Conservation (phyloP, 352 stramenopile genomes). For the Phytophthora melonis region DNA sequence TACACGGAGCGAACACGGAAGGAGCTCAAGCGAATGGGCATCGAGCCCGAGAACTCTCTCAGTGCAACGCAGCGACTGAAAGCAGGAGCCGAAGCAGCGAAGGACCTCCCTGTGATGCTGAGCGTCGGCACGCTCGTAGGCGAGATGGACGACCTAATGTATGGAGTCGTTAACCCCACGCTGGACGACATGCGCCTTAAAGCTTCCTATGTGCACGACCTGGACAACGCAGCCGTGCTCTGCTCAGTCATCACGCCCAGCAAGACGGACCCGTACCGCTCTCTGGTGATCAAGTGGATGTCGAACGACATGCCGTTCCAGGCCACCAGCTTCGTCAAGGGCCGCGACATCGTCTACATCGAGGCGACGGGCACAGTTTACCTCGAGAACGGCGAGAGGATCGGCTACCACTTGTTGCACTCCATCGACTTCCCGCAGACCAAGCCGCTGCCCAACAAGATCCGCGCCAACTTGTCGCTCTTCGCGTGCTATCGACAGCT, state of each 20-base stretch:
- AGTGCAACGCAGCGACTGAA: conserved; percentile 9
- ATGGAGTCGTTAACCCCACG: conserved; percentile 39
- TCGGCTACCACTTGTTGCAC: conserved; percentile 48
- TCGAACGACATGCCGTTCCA: conserved; percentile 31
- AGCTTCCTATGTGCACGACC: conserved; percentile 29
- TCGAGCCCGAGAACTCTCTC: conserved; percentile 18
- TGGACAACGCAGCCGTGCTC: conserved; percentile 28
- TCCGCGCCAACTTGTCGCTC: conserved; percentile 47
- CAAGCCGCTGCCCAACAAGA: conserved; percentile 36
- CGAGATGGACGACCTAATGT: conserved; percentile 45
- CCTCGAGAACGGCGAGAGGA: conserved; percentile 30
- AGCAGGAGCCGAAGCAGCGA: not conserved
- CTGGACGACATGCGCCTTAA: conserved; percentile 41
- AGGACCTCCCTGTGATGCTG: conserved; percentile 29
- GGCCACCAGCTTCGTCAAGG: conserved; percentile 30
- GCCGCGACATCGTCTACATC: conserved; percentile 46
- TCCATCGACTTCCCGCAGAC: conserved; percentile 55
- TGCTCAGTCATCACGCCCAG: conserved; percentile 29
- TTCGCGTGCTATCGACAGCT: conserved; percentile 52
- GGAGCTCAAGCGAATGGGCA: conserved; percentile 11
- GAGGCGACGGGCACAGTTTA: conserved; percentile 36
- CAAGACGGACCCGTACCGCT: conserved; percentile 31
- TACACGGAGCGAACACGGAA: conserved; percentile 21
- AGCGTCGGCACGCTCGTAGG: conserved; percentile 32
- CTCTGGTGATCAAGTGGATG: conserved; percentile 44